Base-by-base conservation (phyloP, 176 grass and related monocot genomes). In the Carex cristatella region DNA sequence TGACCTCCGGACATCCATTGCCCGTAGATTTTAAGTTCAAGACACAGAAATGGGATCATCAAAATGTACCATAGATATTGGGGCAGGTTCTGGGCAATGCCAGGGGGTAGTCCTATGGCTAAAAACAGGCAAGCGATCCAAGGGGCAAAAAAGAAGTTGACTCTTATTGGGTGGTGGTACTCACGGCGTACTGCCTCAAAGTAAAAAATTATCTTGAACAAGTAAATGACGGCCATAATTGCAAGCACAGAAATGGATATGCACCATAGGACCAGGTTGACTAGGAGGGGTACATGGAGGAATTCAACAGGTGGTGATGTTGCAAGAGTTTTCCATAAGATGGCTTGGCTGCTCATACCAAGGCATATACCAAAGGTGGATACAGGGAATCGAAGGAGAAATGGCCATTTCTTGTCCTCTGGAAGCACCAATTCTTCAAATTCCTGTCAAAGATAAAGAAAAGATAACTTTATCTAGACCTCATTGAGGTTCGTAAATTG, bases 101-200 rank as follows among this genome's bases (percentile, higher is more conserved):
- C 0, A 3, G 70, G 88, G 32, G 93, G 96, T 57, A 95, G 53
- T 37, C 93, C 91, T 65, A 98, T 90, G 51, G 91, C 88, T 67
- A 93, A 91, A 89, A 98, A 98, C 0, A 95, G 95, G 89, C 89
- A 94, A 8, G 95, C 61, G 49, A 98, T 95, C 95, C 95, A 98
- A 0, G 95, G 95, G 75, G 93, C 93, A 90, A 98, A 98, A 90
- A 98, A 98, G 88, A 98, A 98, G 87, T 98, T 98, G 63, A 82
- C 93, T 61, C 92, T 90, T 65, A 98, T 87, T n/a, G 93, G 96
- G 58, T 98, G 93, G 84, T 95, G 91, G 88, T 92, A 98, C 87
- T 98, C 91, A 2, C 93, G 93, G 12, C 90, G 82, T 37, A 98
- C 91, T 2, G 91, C 96, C 89, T 95, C 91, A 83, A 92, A 94